Percentiles rank a stretch among this genome's conserved stretches.
Evolutionary conservation across 2,329 filamentous ascomycete species (phyloP).

Genomic region (Talaromyces sp.): DNA sequence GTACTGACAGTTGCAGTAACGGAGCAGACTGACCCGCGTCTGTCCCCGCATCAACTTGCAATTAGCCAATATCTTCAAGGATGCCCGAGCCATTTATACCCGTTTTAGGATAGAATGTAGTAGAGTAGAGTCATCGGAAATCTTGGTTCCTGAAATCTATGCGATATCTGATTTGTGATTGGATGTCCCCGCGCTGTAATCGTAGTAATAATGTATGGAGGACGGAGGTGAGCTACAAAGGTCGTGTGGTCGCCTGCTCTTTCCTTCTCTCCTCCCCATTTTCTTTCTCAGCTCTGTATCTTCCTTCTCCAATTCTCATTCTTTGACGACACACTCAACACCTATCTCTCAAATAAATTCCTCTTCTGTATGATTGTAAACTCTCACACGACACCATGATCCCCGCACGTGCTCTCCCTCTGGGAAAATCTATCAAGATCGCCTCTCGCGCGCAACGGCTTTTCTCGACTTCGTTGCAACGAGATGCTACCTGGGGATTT

Average conservation of each 20-base stretch:
- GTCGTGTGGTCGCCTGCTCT: constrained; percentile 9
- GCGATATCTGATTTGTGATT: background rate
- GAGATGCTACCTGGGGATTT: constrained; percentile 56
- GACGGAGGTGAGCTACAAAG: background rate
- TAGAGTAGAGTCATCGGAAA: background rate
- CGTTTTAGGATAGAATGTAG: background rate
- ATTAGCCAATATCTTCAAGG: constrained; percentile 1
- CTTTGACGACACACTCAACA: background rate
- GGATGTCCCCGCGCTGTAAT: background rate
- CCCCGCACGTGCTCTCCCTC: constrained; percentile 16
- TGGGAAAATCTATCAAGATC: constrained; percentile 4
- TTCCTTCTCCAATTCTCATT: background rate
- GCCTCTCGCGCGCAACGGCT: constrained; percentile 23
- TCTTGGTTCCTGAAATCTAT: background rate
- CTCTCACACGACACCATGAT: constrained; percentile 11
- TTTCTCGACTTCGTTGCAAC: constrained; percentile 48
- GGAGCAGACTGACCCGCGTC: constrained; percentile 18
- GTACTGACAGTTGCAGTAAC: background rate
- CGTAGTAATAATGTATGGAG: background rate
- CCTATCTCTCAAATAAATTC: background rate
- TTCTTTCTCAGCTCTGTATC: background rate
- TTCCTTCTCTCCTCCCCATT: background rate
- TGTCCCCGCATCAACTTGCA: constrained; percentile 7
- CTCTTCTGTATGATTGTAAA: background rate
- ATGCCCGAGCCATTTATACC: background rate